These are phyloP conservation scores for Colletotrichum higginsianum DNA, from an alignment of 2,329 filamentous ascomycete genomes.

Conservation along the genomic window DNA sequence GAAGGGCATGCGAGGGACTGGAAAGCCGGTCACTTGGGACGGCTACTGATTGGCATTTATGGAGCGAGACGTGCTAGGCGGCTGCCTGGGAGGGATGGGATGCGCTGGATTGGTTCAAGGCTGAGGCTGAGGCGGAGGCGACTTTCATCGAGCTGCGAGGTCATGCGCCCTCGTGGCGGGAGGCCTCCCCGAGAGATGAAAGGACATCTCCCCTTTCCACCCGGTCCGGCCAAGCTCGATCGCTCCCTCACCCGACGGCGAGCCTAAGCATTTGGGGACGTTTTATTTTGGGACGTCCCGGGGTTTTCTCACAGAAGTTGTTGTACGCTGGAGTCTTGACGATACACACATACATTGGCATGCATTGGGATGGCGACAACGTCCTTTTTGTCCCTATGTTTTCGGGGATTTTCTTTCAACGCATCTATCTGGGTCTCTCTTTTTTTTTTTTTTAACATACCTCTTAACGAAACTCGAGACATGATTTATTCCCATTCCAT, in stretches of 20 bases:
- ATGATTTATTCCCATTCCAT: not conserved
- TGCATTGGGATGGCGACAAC: constrained; percentile 40
- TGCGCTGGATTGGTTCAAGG: not conserved
- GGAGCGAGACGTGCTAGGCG: constrained; percentile 40
- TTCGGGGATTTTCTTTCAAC: not conserved
- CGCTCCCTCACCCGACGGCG: not conserved
- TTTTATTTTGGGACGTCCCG: constrained; percentile 32
- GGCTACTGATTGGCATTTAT: constrained; percentile 40
- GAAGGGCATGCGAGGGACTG: constrained; percentile 28
- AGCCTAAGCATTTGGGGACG: constrained; percentile 30
- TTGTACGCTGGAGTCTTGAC: constrained; percentile 42
- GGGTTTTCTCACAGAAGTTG: constrained; percentile 37
- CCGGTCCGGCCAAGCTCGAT: constrained; percentile 10
- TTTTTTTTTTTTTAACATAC: not conserved
- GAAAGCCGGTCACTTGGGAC: constrained; percentile 17
- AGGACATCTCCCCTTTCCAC: not conserved
- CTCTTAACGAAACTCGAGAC: constrained; percentile 23
- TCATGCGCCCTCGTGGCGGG: not conserved
- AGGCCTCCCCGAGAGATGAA: constrained; percentile 19
- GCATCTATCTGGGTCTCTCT: not conserved
- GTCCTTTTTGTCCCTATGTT: not conserved
- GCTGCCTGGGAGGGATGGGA: constrained; percentile 10
- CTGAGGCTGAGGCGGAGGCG: not conserved
- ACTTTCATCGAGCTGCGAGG: constrained; percentile 7
- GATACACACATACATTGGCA: constrained; percentile 44